Evolutionary conservation across 2,329 filamentous ascomycete species (phyloP).

Genomic region (Exophiala xenobiotica): DNA sequence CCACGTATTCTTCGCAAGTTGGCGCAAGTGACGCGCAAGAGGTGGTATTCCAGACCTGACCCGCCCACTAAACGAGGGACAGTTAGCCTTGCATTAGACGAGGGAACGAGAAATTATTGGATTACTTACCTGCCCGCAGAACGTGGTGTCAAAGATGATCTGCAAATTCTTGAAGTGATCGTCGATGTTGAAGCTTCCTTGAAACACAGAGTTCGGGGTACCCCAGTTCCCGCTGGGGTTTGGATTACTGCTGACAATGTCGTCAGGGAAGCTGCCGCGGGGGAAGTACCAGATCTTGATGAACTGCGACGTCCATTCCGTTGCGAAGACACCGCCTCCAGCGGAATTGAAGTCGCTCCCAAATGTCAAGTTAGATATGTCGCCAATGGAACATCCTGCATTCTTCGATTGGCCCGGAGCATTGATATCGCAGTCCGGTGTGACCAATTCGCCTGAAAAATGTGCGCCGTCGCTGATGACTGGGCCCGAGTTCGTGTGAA

Average conservation of each 20-base stretch:
- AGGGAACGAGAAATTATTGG: neutral
- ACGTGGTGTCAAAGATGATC: constrained; percentile 54
- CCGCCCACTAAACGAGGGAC: constrained; percentile 22
- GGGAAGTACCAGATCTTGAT: constrained; percentile 71
- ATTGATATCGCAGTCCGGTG: constrained; percentile 52
- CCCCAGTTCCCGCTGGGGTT: constrained; percentile 46
- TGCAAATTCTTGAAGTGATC: constrained; percentile 44
- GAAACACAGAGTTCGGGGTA: constrained; percentile 47
- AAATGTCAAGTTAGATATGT: constrained; percentile 38
- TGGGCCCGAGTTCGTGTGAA: constrained; percentile 49
- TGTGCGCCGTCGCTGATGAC: constrained; percentile 28
- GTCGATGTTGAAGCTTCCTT: constrained; percentile 41
- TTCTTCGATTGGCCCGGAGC: constrained; percentile 39
- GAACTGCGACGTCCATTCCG: constrained; percentile 70
- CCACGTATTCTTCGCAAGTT: constrained; percentile 71
- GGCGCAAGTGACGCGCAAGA: constrained; percentile 58
- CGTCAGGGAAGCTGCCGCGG: constrained; percentile 45
- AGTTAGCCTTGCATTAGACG: neutral
- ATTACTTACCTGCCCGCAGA: constrained; percentile 49
- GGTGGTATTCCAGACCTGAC: constrained; percentile 21
- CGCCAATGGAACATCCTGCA: constrained; percentile 43
- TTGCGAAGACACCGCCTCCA: constrained; percentile 66
- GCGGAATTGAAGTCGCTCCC: constrained; percentile 55
- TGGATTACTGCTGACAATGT: constrained; percentile 45
- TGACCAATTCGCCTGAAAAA: constrained; percentile 52